These are phyloP conservation scores for Geum urbanum DNA, from an alignment of 306 rosid species.

Conservation along the genomic window DNA sequence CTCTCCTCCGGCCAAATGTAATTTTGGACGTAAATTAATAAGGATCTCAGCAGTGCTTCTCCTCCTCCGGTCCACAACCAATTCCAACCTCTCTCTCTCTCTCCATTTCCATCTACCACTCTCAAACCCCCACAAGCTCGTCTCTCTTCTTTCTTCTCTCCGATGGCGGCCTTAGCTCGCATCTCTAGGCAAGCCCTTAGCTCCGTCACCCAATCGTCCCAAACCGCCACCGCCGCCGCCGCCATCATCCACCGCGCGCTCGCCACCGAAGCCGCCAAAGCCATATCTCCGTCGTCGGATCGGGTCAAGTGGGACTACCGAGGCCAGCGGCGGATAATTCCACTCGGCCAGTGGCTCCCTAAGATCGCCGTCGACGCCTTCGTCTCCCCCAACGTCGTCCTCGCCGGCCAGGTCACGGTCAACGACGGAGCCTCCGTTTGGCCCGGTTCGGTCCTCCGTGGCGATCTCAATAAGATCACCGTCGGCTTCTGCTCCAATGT, in stretches of 20 bases:
- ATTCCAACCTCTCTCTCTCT: not conserved
- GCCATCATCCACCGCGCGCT: slow-evolving; percentile 39
- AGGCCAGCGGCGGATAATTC: slow-evolving; percentile 90
- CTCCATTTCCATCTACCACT: slow-evolving; percentile 19
- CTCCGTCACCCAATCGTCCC: slow-evolving; percentile 24
- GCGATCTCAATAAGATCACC: slow-evolving; percentile 93
- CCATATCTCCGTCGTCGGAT: slow-evolving; percentile 57
- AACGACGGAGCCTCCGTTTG: slow-evolving; percentile 92
- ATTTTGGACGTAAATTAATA: not conserved
- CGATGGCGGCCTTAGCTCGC: slow-evolving; percentile 76
- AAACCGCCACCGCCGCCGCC: not conserved
- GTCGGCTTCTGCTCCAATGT: slow-evolving; percentile 90
- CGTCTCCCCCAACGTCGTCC: slow-evolving; percentile 96
- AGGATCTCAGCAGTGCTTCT: too few relatives aligned
- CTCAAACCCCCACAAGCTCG: not conserved
- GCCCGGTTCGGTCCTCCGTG: slow-evolving; percentile 91
- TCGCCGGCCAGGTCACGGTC: slow-evolving; percentile 92
- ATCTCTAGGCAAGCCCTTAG: slow-evolving; percentile 58
- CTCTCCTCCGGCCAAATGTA: not conserved
- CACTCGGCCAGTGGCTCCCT: slow-evolving; percentile 92
- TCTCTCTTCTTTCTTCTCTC: slow-evolving; percentile 13
- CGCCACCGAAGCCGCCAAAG: slow-evolving; percentile 49
- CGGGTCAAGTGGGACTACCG: slow-evolving; percentile 97
- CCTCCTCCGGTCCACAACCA: slow-evolving; percentile 10
- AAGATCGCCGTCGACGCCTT: slow-evolving; percentile 93